Evolutionary conservation across 1,284 basidiomycete species (phyloP), one percentile per base, ranked within the genome.

Genomic region (Microbotryum intermedium): DNA sequence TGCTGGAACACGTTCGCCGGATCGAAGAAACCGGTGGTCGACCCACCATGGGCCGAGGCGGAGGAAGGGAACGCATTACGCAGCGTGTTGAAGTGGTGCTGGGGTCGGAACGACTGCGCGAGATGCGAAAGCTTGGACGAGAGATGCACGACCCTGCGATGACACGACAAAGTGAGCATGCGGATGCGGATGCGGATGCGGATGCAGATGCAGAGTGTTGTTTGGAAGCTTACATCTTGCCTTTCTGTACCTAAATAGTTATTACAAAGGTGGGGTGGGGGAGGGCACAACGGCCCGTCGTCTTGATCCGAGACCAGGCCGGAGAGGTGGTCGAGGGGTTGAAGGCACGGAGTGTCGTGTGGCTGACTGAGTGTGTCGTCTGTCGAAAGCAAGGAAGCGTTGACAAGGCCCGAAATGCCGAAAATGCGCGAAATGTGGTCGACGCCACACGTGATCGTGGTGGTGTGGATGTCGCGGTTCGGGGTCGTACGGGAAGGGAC

Each of bases 71-170:
- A 61, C 5, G 64, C 66, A 48, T 57, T 62, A 11, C 67, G 59
- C 46, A 63, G 50, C 18, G 55, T 29, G 45, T 53, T 58, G 46
- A 59, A 57, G 54, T 54, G 46, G 55, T 71, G 69, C 11, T 71
- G 66, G 8, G 62, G 62, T 7, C 71, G 64, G 60, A 70, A 72
- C 1, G 69, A 65, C 20, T 66, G 64, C 13, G 67, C 64, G 50
- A 68, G 50, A 59, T 68, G 67, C 6, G 64, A 64, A 52, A 68
- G 54, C 47, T 68, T 68, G 50, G 59, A 62, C 26, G 64, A 65
- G 39, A 68, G 53, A 43, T 64, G 62, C 28, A 52, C 61, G 52
- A 66, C 67, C 67, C 34, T 39, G 16, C 10, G 34, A 48, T 11
- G 46, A 28, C 1, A 48, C 23, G 46, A 18, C 34, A 1, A 18